phyloP scores from a whole-genome alignment of 169 alveolate genomes.

The Cyclospora cayetanensis region DNA sequence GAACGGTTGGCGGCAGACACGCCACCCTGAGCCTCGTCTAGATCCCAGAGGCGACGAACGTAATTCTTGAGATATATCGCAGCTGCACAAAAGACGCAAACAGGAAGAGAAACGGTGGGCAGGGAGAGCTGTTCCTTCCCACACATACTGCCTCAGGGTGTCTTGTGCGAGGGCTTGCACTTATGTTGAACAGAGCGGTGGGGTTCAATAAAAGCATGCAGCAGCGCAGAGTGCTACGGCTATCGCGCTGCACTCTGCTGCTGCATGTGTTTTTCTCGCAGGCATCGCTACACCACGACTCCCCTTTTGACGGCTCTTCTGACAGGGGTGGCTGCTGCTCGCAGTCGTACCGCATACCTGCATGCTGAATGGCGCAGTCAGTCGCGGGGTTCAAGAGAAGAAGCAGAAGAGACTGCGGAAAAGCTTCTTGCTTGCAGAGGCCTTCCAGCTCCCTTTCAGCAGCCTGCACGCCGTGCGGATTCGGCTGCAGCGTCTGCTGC shows the following conservation, averaged over 20 bases:
- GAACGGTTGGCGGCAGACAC: slow-evolving; percentile 28
- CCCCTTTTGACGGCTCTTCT: neutral
- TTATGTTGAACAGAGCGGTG: no score
- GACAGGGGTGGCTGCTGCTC: neutral
- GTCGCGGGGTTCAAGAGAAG: neutral
- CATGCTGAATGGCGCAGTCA: neutral
- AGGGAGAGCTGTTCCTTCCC: no score
- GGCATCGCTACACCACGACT: no score
- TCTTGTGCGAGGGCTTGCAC: no score
- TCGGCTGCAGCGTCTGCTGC: slow-evolving; percentile 36
- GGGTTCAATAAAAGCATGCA: no score
- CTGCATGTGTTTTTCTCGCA: neutral
- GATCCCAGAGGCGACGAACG: slow-evolving; percentile 54
- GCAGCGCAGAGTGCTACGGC: no score
- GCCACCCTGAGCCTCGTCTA: slow-evolving; percentile 27
- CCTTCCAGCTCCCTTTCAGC: neutral
- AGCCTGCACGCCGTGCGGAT: neutral
- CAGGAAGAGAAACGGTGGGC: neutral
- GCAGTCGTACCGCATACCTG: neutral
- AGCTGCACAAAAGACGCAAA: neutral
- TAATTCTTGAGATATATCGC: slow-evolving; percentile 64
- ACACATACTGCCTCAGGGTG: no score
- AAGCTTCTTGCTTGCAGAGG: neutral
- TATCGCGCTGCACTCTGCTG: no score
- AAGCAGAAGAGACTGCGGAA: neutral